These are phyloP conservation scores for Fusarium hostae DNA, from an alignment of 2,329 filamentous ascomycete species.

Conservation along the genomic window DNA sequence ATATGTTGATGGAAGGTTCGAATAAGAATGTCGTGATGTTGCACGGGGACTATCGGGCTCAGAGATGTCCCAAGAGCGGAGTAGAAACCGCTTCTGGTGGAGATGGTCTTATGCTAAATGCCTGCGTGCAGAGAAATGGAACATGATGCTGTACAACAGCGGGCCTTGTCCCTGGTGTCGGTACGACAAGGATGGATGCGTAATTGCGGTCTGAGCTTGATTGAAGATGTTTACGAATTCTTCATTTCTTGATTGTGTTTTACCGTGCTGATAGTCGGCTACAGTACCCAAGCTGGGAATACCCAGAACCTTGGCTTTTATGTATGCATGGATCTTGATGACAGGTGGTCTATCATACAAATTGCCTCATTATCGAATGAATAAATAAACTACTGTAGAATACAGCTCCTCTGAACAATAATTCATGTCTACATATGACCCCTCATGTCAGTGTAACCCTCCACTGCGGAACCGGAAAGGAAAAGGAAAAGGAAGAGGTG, in stretches of 20 bases:
- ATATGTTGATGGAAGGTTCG: background rate
- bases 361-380: background rate
- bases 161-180: slow-evolving; percentile 37
- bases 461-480: background rate
- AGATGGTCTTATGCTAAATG: slow-evolving; percentile 7
- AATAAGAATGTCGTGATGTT: background rate
- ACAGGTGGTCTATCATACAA: background rate
- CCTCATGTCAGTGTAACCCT: background rate
- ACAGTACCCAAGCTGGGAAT: background rate
- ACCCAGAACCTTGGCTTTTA: background rate
- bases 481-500: background rate
- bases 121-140: background rate
- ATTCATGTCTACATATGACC: background rate
- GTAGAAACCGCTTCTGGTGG: background rate
- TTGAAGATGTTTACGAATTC: background rate
- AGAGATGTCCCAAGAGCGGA: background rate
- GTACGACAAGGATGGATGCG: slow-evolving; percentile 18
- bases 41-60: background rate
- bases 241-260: background rate
- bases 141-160: background rate
- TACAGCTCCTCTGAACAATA: background rate
- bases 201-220: background rate
- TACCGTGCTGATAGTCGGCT: too few relatives aligned
- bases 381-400: background rate
- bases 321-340: background rate